A percentile compares a stretch with the other conserved stretches of the same genome.
Conservation (phyloP, 1,284 basidiomycete species). For the Schizopora paradoxa region DNA sequence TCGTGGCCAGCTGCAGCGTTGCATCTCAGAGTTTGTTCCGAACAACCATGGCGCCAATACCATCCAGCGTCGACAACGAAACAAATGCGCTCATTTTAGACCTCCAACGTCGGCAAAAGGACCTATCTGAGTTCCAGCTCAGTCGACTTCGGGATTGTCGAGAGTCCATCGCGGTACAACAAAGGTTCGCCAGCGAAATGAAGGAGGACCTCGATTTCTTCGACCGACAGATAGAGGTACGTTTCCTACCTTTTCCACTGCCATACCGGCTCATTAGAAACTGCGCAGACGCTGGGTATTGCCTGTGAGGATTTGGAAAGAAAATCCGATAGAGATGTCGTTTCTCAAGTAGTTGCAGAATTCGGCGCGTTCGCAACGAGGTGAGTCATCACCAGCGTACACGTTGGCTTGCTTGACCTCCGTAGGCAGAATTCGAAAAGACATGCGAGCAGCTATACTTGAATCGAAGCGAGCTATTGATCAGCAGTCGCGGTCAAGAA, state of each 20-base stretch:
- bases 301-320: conserved; percentile 63
- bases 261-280: conserved; percentile 15
- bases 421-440: conserved; percentile 52
- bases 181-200: conserved; percentile 68
- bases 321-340: conserved; percentile 45
- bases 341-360: conserved; percentile 46
- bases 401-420: background rate
- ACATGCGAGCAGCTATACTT: conserved; percentile 60
- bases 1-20: no score
- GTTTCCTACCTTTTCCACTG: conserved; percentile 22
- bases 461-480: conserved; percentile 70
- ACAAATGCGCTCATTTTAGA: conserved; percentile 43
- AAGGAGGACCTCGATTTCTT: conserved; percentile 68
- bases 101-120: conserved; percentile 51
- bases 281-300: conserved; percentile 53
- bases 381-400: conserved; percentile 34
- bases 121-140: conserved; percentile 67
- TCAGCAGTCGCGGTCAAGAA: conserved; percentile 45
- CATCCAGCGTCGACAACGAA: conserved; percentile 46
- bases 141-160: conserved; percentile 63
- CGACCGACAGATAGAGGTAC: conserved; percentile 63
- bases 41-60: conserved; percentile 66
- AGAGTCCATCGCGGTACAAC: conserved; percentile 64
- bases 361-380: conserved; percentile 40
- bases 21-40: no score